Evolutionary conservation across 2,329 filamentous ascomycete species (phyloP).

Genomic region (Zopfia rhizophila): DNA sequence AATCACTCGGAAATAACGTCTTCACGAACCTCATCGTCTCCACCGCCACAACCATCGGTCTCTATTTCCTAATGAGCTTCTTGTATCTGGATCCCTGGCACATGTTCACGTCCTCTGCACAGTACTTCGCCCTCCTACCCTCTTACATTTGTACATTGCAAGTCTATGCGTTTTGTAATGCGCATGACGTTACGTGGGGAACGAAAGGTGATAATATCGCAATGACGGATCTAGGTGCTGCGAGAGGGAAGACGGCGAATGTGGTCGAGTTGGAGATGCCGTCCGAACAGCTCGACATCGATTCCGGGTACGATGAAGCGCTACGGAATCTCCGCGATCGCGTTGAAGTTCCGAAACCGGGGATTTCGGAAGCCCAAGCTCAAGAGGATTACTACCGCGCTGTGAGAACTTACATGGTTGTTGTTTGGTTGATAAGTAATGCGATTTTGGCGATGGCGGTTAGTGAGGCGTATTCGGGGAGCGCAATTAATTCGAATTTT

Average conservation of each 20-base stretch:
- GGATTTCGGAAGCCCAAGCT: constrained; percentile 78
- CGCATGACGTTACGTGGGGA: constrained; percentile 98
- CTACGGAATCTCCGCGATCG: constrained; percentile 94
- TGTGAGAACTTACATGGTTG: constrained; percentile 97
- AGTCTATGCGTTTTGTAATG: constrained; percentile 99
- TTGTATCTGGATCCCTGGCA: constrained; percentile 99
- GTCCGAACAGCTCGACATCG: constrained; percentile 96
- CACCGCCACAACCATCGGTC: constrained; percentile 85
- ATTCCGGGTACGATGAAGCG: constrained; percentile 96
- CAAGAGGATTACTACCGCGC: constrained; percentile 99
- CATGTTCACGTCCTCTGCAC: constrained; percentile 90
- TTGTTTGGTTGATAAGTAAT: constrained; percentile 93
- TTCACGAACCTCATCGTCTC: constrained; percentile 96
- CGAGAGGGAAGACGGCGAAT: constrained; percentile 75
- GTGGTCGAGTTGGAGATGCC: constrained; percentile 98
- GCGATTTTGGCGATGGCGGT: constrained; percentile 93
- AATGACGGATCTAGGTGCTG: constrained; percentile 89
- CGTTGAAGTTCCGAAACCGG: constrained; percentile 76
- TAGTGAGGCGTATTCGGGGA: constrained; percentile 81
- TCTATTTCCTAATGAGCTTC: constrained; percentile 97
- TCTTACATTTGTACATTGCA: constrained; percentile 97
- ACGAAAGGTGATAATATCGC: constrained; percentile 98
- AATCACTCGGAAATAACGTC: constrained; percentile 81
- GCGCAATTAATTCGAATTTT: constrained; percentile 80
- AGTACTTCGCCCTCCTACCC: constrained; percentile 93